phyloP scores from a whole-genome alignment of 1,284 basidiomycete genomes.

The Leccinum fuscescens region DNA sequence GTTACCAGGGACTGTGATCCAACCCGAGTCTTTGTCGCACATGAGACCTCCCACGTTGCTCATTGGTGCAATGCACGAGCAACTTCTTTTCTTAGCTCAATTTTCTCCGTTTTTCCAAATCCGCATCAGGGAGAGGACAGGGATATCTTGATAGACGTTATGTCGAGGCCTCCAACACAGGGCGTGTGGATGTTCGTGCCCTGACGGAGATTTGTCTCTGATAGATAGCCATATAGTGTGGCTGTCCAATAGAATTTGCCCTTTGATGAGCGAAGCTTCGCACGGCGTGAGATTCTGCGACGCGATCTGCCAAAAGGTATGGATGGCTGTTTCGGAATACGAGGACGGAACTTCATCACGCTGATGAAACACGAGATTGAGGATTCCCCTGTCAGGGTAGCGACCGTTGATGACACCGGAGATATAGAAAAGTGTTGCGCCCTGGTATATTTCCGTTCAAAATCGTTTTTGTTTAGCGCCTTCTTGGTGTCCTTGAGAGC shows the following conservation, averaged over 20 bases:
- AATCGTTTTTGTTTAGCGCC: slow-evolving; percentile 81
- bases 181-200: slow-evolving; percentile 92
- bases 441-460: slow-evolving; percentile 99
- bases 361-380: slow-evolving; percentile 96
- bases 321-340: slow-evolving; percentile 95
- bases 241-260: slow-evolving; percentile 61
- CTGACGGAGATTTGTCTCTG: slow-evolving; percentile 71
- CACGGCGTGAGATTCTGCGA: slow-evolving; percentile 96
- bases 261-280: slow-evolving; percentile 62
- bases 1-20: no score
- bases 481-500: slow-evolving; percentile 93
- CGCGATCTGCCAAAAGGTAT: slow-evolving; percentile 92
- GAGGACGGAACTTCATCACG: slow-evolving; percentile 96
- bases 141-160: slow-evolving; percentile 77
- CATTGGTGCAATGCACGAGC: slow-evolving; percentile 62
- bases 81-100: slow-evolving; percentile 81
- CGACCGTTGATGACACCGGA: slow-evolving; percentile 97
- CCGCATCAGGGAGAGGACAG: slow-evolving; percentile 69
- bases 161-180: slow-evolving; percentile 85
- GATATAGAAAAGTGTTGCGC: slow-evolving; percentile 97
- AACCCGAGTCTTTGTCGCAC: no score
- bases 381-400: slow-evolving; percentile 95
- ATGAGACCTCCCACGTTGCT: no score
- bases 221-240: slow-evolving; percentile 79
- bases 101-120: slow-evolving; percentile 90